These are phyloP conservation scores for Larix kaempferi DNA, from an alignment of 75 land plant species.

Conservation along the genomic window DNA sequence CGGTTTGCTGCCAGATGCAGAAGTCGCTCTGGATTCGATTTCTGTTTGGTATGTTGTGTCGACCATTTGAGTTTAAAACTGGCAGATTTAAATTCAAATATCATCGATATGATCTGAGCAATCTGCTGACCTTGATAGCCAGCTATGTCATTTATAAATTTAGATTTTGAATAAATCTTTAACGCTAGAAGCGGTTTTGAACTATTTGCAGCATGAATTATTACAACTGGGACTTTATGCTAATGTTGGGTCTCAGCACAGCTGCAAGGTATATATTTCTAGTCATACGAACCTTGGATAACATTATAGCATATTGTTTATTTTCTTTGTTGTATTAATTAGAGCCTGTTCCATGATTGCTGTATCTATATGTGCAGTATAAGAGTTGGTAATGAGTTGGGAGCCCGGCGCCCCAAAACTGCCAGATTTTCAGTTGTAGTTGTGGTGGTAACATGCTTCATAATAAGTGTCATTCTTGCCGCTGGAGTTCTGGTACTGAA, in stretches of 20 bases:
- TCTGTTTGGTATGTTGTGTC: constrained; percentile 18
- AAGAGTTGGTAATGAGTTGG: constrained; percentile 70
- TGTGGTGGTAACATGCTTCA: constrained; percentile 23
- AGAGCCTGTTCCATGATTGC: too few relatives aligned
- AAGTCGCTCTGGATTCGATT: constrained; percentile 27
- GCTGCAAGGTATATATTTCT: constrained; percentile 28
- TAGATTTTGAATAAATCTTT: too few relatives aligned
- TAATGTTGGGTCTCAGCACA: constrained; percentile 33
- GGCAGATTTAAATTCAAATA: too few relatives aligned
- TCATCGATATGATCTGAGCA: too few relatives aligned
- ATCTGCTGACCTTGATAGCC: too few relatives aligned
- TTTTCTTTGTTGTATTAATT: too few relatives aligned
- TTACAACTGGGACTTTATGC: constrained; percentile 31
- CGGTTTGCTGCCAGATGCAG: constrained; percentile 45
- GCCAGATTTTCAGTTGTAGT: constrained; percentile 51
- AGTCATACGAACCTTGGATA: too few relatives aligned
- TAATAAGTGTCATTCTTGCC: constrained; percentile 20
- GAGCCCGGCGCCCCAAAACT: constrained; percentile 43
- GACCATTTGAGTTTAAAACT: too few relatives aligned
- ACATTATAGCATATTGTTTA: too few relatives aligned
- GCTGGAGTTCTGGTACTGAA: constrained; percentile 22
- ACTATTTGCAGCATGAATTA: constrained; percentile 18
- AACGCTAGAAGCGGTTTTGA: too few relatives aligned
- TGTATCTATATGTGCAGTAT: constrained; percentile 28
- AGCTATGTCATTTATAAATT: too few relatives aligned